phyloP scores from a whole-genome alignment of 106 monocot species.

The Dioscorea zingiberensis region DNA sequence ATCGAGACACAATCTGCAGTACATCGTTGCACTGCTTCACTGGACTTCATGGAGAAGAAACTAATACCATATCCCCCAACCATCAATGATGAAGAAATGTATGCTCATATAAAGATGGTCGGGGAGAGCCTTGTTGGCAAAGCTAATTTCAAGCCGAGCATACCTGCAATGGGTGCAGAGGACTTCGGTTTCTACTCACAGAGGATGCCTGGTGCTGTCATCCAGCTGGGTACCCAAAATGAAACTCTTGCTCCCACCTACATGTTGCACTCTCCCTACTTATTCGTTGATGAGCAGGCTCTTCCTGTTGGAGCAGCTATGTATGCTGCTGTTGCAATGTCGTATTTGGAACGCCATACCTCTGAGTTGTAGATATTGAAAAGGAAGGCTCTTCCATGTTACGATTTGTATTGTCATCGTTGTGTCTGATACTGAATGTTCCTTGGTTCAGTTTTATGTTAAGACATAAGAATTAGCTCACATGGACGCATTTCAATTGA shows the following conservation, averaged over 20 bases:
- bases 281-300: conserved; percentile 54
- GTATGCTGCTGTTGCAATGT: conserved; percentile 66
- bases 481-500: too few species aligned
- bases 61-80: conserved; percentile 46
- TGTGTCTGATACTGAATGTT: too few species aligned
- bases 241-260: conserved; percentile 26
- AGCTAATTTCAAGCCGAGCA: conserved; percentile 13
- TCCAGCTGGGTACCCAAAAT: conserved; percentile 45
- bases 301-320: conserved; percentile 70
- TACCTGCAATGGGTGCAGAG: conserved; percentile 42
- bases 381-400: too few species aligned
- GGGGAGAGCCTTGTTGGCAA: conserved; percentile 39
- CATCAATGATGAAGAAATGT: conserved; percentile 50
- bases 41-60: conserved; percentile 42
- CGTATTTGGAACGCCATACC: conserved; percentile 31
- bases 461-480: too few species aligned
- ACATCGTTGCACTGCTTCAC: conserved; percentile 34
- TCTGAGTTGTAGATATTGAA: neutral
- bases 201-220: conserved; percentile 39
- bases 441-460: too few species aligned
- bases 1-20: conserved; percentile 42
- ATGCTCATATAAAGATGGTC: conserved; percentile 36
- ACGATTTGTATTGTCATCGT: too few species aligned
- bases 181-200: conserved; percentile 71
- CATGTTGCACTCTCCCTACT: conserved; percentile 46